Conservation (phyloP, 257 asterid species). For the Forsythia viridissima region DNA sequence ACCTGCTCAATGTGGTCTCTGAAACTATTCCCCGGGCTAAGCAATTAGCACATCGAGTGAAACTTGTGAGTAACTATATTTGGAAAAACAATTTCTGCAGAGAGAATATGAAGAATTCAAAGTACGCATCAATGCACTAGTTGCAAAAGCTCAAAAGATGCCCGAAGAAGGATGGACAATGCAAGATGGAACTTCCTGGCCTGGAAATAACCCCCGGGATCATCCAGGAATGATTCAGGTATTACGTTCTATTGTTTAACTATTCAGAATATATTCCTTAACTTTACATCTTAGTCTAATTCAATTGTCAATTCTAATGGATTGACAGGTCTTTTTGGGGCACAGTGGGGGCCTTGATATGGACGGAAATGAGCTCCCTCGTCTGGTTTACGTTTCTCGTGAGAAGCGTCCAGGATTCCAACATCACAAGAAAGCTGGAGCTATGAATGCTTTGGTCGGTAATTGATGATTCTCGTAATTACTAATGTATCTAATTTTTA, state of each 20-base stretch:
- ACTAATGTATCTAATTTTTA: background rate
- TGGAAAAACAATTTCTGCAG: slow-evolving; percentile 22
- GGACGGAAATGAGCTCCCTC: background rate
- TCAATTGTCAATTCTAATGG: background rate
- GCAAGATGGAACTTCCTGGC: slow-evolving; percentile 54
- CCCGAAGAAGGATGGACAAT: slow-evolving; percentile 53
- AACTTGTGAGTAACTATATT: background rate
- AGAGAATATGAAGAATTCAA: slow-evolving; percentile 52
- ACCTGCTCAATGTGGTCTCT: background rate
- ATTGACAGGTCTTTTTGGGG: background rate
- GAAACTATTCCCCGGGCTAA: background rate
- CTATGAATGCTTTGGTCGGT: slow-evolving; percentile 56
- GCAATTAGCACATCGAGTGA: background rate
- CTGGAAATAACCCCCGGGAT: slow-evolving; percentile 52
- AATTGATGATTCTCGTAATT: background rate
- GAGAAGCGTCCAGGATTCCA: slow-evolving; percentile 98
- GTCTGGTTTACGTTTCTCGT: slow-evolving; percentile 76
- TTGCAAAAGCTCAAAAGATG: slow-evolving; percentile 52
- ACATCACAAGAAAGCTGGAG: slow-evolving; percentile 99
- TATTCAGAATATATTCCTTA: background rate
- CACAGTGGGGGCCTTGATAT: background rate
- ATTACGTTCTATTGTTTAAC: background rate
- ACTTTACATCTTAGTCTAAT: background rate
- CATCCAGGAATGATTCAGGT: slow-evolving; percentile 61
- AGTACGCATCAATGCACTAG: slow-evolving; percentile 44